Percentiles rank a stretch among this genome's conserved stretches.
Evolutionary conservation across 164 flowering plant genomes (phyloP).

Genomic region (Chimonanthus praecox): DNA sequence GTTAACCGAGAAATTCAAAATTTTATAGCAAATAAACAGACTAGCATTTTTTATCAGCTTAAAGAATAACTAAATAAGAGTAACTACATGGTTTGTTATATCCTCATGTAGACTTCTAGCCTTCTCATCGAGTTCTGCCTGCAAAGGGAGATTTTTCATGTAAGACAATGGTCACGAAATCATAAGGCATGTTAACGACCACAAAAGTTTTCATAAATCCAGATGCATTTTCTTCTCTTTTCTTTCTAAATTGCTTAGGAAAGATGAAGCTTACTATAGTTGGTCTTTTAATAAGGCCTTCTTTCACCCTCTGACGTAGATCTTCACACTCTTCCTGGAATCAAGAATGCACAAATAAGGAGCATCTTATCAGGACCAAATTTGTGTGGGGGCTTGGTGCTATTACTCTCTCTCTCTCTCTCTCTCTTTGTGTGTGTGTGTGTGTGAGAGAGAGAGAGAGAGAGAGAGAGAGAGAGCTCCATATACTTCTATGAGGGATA

Average conservation of each 20-base stretch:
- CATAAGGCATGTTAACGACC: neutral
- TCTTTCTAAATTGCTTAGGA: neutral
- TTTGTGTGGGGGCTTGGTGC: neutral
- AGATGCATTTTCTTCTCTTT: neutral
- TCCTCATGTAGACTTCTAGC: constrained; percentile 46
- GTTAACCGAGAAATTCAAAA: no score
- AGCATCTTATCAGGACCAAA: neutral
- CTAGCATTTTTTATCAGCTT: no score
- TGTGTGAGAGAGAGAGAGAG: no score
- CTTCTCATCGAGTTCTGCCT: constrained; percentile 54
- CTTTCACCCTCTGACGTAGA: constrained; percentile 47
- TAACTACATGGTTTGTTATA: constrained; percentile 50
- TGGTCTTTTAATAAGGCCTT: constrained; percentile 52
- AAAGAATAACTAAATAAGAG: neutral
- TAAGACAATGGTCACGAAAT: neutral
- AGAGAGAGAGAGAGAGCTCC: no score
- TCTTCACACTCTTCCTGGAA: constrained; percentile 85
- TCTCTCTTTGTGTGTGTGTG: no score
- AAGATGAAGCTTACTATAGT: constrained; percentile 39
- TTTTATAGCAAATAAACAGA: no score
- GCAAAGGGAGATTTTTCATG: constrained; percentile 8
- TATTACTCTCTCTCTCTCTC: no score
- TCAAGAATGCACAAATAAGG: constrained; percentile 5
- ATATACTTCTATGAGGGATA: no score
- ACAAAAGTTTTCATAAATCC: neutral